These are phyloP conservation scores for Theileria annulata DNA, from an alignment of 169 alveolate species.

Conservation along the genomic window DNA sequence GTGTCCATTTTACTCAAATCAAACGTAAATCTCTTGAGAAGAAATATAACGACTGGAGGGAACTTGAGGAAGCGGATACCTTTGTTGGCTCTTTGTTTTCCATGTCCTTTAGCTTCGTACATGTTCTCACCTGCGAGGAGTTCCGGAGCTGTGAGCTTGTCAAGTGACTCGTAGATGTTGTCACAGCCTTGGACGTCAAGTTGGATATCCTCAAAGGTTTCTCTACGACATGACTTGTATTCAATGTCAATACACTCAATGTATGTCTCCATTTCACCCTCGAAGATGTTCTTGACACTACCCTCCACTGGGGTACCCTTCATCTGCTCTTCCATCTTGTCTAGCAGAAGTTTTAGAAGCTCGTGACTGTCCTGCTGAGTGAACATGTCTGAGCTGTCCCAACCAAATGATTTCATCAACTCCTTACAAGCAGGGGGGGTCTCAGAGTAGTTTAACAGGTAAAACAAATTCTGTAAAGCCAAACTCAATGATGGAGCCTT, in stretches of 20 bases:
- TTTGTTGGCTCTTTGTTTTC: constrained; percentile 85
- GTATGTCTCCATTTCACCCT: constrained; percentile 93
- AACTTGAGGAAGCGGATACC: constrained; percentile 90
- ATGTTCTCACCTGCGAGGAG: constrained; percentile 92
- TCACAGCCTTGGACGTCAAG: constrained; percentile 91
- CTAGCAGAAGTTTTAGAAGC: constrained; percentile 89
- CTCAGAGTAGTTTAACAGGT: constrained; percentile 85
- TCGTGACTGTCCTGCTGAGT: constrained; percentile 98
- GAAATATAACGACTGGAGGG: constrained; percentile 92
- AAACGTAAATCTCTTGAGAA: constrained; percentile 89
- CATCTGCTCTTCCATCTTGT: constrained; percentile 95
- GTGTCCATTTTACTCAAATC: constrained; percentile 82
- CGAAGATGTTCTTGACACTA: constrained; percentile 89
- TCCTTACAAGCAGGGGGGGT: constrained; percentile 90
- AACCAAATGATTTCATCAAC: constrained; percentile 92
- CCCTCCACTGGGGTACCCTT: constrained; percentile 94
- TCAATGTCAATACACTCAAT: constrained; percentile 92
- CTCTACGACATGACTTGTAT: constrained; percentile 86
- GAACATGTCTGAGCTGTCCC: constrained; percentile 94
- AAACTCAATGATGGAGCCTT: constrained; percentile 78
- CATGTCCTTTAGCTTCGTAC: constrained; percentile 93
- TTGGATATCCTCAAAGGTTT: constrained; percentile 88
- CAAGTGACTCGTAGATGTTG: constrained; percentile 88
- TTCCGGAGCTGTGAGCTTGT: constrained; percentile 90
- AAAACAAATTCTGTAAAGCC: constrained; percentile 91